A percentile compares a stretch with the other conserved stretches of the same genome.
These are phyloP conservation scores for Hanseniaspora sp. DNA, from an alignment of 1,139 yeast species.

Conservation along the genomic window DNA sequence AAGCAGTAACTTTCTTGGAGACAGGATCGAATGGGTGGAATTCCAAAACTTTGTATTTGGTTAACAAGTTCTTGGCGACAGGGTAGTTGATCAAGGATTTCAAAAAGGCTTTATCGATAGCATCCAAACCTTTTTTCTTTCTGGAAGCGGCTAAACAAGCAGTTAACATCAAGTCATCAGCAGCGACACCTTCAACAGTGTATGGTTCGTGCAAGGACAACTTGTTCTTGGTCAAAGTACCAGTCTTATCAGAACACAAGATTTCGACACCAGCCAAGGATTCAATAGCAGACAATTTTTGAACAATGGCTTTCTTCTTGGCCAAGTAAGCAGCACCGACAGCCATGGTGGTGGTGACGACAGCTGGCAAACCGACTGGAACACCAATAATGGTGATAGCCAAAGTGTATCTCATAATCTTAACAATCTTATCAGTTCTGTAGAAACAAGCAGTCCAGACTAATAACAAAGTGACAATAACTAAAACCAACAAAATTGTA, in stretches of 20 bases:
- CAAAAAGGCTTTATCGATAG: constrained; percentile 94
- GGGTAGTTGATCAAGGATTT: constrained; percentile 79
- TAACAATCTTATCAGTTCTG: constrained; percentile 80
- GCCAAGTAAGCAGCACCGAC: constrained; percentile 99
- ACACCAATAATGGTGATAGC: constrained; percentile 98
- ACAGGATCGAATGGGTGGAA: constrained; percentile 98
- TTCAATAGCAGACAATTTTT: constrained; percentile 95
- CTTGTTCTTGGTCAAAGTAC: constrained; percentile 98
- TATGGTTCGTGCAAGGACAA: constrained; percentile 94
- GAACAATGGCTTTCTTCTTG: constrained; percentile 96
- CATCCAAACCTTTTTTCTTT: constrained; percentile 98
- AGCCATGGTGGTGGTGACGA: constrained; percentile 98
- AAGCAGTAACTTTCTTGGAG: constrained; percentile 90
- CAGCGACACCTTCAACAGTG: constrained; percentile 98
- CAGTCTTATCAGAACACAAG: constrained; percentile 97
- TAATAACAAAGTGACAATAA: constrained; percentile 72
- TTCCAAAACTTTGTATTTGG: constrained; percentile 88
- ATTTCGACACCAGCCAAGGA: constrained; percentile 98
- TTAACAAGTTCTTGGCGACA: constrained; percentile 88
- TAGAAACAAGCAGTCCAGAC: constrained; percentile 95
- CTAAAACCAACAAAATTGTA: constrained; percentile 80
- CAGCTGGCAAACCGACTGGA: constrained; percentile 99
- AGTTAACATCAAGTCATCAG: constrained; percentile 93
- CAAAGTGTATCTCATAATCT: constrained; percentile 85
- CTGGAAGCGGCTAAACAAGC: constrained; percentile 98